These are phyloP conservation scores for Phylloboletellus chloephorus DNA, from an alignment of 1,284 basidiomycete genomes.

Conservation along the genomic window DNA sequence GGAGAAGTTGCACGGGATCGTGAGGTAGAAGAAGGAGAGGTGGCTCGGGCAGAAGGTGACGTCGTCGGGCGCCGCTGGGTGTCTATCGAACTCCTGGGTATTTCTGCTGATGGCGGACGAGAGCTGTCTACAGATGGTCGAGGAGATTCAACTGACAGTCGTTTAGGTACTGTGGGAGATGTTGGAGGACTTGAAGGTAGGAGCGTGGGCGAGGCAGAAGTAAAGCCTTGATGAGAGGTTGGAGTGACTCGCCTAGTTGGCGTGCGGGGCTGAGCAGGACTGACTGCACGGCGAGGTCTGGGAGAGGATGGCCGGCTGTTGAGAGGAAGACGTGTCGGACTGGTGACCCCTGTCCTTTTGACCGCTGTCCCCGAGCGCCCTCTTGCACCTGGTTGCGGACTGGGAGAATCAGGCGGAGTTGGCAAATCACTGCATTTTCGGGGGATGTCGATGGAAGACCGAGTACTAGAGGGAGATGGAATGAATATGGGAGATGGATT, in stretches of 20 bases:
- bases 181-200: conserved; percentile 29
- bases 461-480: conserved; percentile 26
- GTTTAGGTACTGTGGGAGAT: conserved; percentile 26
- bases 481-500: conserved; percentile 37
- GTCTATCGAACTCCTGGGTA: conserved; percentile 29
- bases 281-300: conserved; percentile 35
- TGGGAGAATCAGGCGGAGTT: conserved; percentile 45
- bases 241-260: conserved; percentile 30
- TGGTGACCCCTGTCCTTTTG: conserved; percentile 35
- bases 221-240: conserved; percentile 29
- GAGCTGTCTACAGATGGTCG: conserved; percentile 28
- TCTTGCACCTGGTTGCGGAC: conserved; percentile 39
- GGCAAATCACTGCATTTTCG: conserved; percentile 36
- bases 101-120: conserved; percentile 33
- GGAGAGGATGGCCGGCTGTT: conserved; percentile 33
- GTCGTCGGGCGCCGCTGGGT: conserved; percentile 27
- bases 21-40: conserved; percentile 24
- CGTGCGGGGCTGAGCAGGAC: conserved; percentile 39
- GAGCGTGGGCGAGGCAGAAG: conserved; percentile 35
- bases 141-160: conserved; percentile 33
- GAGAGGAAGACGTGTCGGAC: conserved; percentile 39
- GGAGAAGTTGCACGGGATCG: conserved; percentile 36
- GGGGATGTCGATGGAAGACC: conserved; percentile 27
- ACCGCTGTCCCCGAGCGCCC: conserved; percentile 36
- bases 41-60: conserved; percentile 35